phyloP scores from a whole-genome alignment of 306 rosid species.

The Trifolium repens region DNA sequence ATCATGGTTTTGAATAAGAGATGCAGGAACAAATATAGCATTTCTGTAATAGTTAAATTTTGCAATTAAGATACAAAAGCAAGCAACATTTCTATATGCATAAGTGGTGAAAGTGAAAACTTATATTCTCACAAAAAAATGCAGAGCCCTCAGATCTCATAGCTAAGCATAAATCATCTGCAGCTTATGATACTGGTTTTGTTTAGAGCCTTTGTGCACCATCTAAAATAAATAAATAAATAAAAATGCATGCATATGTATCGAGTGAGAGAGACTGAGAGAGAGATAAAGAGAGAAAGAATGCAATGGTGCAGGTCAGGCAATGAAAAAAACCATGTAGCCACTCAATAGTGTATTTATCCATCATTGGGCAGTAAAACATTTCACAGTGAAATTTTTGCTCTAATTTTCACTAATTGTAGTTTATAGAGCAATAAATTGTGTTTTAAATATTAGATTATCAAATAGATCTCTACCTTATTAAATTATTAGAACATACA shows the following conservation, averaged over 20 bases:
- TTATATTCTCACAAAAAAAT: not conserved
- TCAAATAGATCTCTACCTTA: too few relatives aligned
- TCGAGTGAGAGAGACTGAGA: conserved; percentile 7
- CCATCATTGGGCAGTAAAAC: conserved; percentile 46
- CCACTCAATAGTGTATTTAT: conserved; percentile 33
- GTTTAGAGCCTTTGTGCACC: conserved; percentile 39
- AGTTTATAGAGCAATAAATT: too few relatives aligned
- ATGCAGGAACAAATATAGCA: not conserved
- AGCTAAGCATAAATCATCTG: conserved; percentile 36
- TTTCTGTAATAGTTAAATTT: not conserved
- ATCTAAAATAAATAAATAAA: conserved; percentile 8
- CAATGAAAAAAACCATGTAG: conserved; percentile 29
- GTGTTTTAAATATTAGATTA: too few relatives aligned
- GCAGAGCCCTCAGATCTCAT: conserved; percentile 42
- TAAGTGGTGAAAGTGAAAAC: too few relatives aligned
- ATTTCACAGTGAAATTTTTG: not conserved
- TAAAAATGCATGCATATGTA: not conserved
- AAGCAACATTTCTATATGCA: not conserved
- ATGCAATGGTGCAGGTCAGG: conserved; percentile 2
- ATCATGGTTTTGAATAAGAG: not conserved
- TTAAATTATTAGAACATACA: too few relatives aligned
- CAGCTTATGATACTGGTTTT: conserved; percentile 18
- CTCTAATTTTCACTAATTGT: too few relatives aligned
- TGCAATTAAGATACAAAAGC: not conserved
- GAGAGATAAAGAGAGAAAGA: conserved; percentile 1